phyloP scores from a whole-genome alignment of 2,329 filamentous ascomycete genomes.

The Neonectria hederae region DNA sequence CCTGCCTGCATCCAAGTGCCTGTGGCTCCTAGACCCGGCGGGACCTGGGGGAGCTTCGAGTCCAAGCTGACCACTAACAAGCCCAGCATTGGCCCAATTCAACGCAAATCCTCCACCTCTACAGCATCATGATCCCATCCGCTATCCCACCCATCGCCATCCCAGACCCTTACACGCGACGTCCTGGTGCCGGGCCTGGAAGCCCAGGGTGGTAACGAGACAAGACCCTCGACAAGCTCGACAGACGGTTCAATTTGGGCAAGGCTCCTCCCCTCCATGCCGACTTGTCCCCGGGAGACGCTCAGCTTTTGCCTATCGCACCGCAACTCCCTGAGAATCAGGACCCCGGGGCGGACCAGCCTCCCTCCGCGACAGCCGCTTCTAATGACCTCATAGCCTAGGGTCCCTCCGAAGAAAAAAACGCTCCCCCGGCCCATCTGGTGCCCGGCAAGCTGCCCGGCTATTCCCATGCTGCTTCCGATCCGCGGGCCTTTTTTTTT shows the following conservation, averaged over 20 bases:
- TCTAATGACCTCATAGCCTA: conserved; percentile 39
- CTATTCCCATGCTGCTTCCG: conserved; percentile 25
- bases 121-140: conserved; percentile 17
- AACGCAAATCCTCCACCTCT: conserved; percentile 21
- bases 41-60: conserved; percentile 24
- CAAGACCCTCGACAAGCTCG: conserved; percentile 19
- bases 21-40: conserved; percentile 9
- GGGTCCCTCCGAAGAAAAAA: conserved; percentile 8
- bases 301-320: conserved; percentile 26
- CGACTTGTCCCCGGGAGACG: conserved; percentile 35
- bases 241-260: conserved; percentile 14
- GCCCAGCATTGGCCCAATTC: conserved; percentile 30
- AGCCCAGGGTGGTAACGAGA: conserved; percentile 30
- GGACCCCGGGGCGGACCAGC: conserved; percentile 17
- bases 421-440: conserved; percentile 5
- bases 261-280: conserved; percentile 35
- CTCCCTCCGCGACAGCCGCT: conserved; percentile 36
- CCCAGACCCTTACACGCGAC: conserved; percentile 7
- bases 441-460: conserved; percentile 12
- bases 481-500: conserved; percentile 22
- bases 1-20: conserved; percentile 24
- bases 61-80: conserved; percentile 34
- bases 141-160: neutral
- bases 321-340: conserved; percentile 14
- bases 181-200: conserved; percentile 19